A percentile compares a stretch with the other conserved stretches of the same genome.
Evolutionary conservation across 441 rosid genomes (phyloP).

Genomic region (Hypseocharis bilobata): DNA sequence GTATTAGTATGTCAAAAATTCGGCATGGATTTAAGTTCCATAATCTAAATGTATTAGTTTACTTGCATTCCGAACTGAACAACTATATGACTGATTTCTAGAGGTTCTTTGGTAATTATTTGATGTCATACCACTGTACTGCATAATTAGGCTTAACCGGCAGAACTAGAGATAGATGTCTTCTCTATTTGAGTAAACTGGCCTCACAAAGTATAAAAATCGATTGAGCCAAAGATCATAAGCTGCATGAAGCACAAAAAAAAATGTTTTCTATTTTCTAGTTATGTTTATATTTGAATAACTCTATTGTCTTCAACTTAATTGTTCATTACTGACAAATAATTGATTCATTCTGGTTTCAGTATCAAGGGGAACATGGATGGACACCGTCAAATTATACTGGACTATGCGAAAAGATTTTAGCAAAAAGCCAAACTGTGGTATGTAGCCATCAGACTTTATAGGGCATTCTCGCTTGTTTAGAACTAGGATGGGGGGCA

Average conservation of each 20-base stretch:
- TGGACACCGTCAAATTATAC: slow-evolving; percentile 80
- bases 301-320: background rate
- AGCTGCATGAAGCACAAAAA: too few relatives aligned
- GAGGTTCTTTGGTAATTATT: background rate
- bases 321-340: background rate
- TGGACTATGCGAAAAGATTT: slow-evolving; percentile 81
- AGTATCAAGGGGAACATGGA: slow-evolving; percentile 92
- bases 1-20: too few relatives aligned
- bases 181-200: background rate
- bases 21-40: too few relatives aligned
- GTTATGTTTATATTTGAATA: background rate
- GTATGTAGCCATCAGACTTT: slow-evolving; percentile 38
- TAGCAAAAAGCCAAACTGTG: slow-evolving; percentile 91
- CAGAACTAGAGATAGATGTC: background rate
- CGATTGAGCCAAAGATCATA: too few relatives aligned
- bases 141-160: background rate
- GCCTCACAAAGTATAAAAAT: background rate
- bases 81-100: background rate
- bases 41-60: too few relatives aligned
- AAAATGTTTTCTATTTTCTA: too few relatives aligned
- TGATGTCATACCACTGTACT: background rate
- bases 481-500: too few relatives aligned
- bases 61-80: background rate
- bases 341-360: slow-evolving; percentile 21
- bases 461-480: too few relatives aligned